Percentiles rank a stretch among this genome's conserved stretches.
Evolutionary conservation across 1,284 basidiomycete genomes (phyloP).

Genomic region (Pholiota adiposa): DNA sequence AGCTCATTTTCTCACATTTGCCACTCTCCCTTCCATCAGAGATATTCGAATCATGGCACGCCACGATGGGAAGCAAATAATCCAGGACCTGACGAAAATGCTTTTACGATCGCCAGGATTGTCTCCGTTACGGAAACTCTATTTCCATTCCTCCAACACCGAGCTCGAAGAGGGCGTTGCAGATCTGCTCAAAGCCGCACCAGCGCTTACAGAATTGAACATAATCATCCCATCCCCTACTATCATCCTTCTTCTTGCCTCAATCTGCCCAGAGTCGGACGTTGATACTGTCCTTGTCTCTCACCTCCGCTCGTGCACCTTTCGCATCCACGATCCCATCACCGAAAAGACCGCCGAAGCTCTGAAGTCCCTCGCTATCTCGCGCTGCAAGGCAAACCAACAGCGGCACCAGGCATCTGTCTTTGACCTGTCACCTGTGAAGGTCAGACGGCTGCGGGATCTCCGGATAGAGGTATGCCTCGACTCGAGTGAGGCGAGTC

Average conservation of each 20-base stretch:
- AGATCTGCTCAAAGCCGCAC: neutral
- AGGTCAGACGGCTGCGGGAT: neutral
- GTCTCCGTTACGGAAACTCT: neutral
- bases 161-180: neutral
- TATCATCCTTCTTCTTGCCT: neutral
- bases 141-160: neutral
- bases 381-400: no score
- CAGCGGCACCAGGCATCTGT: no score
- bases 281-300: neutral
- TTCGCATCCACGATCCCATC: neutral
- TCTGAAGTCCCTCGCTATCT: neutral
- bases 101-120: neutral
- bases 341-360: neutral
- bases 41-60: neutral
- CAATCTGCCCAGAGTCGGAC: neutral
- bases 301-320: neutral
- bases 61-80: neutral
- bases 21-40: neutral
- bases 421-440: no score
- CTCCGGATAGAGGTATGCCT: neutral
- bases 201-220: neutral
- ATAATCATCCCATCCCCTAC: neutral
- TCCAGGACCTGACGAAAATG: neutral
- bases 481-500: neutral
- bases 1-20: neutral